phyloP scores from a whole-genome alignment of 2,329 filamentous ascomycete species.

The Arthrobotrys entomopaga region DNA sequence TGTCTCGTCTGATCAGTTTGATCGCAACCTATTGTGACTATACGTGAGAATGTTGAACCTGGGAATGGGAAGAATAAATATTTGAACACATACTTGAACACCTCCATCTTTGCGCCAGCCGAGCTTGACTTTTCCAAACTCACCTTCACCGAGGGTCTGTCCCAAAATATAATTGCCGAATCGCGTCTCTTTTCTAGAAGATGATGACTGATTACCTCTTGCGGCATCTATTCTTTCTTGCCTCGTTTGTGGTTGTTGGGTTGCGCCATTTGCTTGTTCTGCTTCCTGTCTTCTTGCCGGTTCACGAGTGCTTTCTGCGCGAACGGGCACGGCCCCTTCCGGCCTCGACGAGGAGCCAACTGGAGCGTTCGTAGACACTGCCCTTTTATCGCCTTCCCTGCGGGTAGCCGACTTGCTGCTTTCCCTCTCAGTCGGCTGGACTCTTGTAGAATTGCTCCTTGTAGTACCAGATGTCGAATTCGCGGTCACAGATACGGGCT shows the following conservation, averaged over 20 bases:
- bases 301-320: slow-evolving; percentile 52
- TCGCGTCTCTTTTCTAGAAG: slow-evolving; percentile 75
- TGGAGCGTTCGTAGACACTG: slow-evolving; percentile 40
- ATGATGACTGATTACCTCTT: slow-evolving; percentile 25
- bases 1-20: slow-evolving; percentile 94
- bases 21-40: slow-evolving; percentile 81
- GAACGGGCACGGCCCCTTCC: slow-evolving; percentile 46
- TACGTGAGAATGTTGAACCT: slow-evolving; percentile 40
- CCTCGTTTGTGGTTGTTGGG: slow-evolving; percentile 32
- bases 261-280: slow-evolving; percentile 26
- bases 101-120: slow-evolving; percentile 97
- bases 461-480: slow-evolving; percentile 36
- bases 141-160: slow-evolving; percentile 94
- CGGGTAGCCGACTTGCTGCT: slow-evolving; percentile 39
- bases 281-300: slow-evolving; percentile 44
- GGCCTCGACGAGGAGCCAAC: slow-evolving; percentile 38
- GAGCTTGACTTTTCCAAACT: slow-evolving; percentile 98
- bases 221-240: slow-evolving; percentile 52
- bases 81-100: slow-evolving; percentile 82
- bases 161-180: slow-evolving; percentile 97
- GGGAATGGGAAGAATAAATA: slow-evolving; percentile 61
- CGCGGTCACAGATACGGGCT: slow-evolving; percentile 41
- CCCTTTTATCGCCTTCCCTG: slow-evolving; percentile 47
- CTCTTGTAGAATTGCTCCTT: slow-evolving; percentile 36
- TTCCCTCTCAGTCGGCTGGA: slow-evolving; percentile 26